These are phyloP conservation scores for Cinchona pubescens DNA, from an alignment of 257 asterid genomes.

Conservation along the genomic window DNA sequence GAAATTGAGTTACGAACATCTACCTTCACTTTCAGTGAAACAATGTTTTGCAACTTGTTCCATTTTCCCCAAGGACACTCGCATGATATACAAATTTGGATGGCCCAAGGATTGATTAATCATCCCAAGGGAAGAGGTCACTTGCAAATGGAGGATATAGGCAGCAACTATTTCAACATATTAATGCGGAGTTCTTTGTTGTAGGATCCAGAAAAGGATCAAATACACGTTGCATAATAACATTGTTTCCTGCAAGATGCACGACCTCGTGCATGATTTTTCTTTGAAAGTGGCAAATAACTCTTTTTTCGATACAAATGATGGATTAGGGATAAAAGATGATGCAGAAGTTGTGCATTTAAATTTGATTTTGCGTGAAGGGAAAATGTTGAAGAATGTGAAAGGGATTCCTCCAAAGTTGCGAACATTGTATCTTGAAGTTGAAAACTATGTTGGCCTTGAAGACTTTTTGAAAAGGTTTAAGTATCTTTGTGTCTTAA, in stretches of 20 bases:
- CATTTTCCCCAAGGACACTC: too few relatives aligned
- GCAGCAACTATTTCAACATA: too few relatives aligned
- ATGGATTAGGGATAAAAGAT: not conserved
- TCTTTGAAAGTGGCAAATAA: constrained; percentile 12
- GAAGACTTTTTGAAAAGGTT: too few relatives aligned
- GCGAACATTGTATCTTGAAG: constrained; percentile 1
- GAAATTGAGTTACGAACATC: too few relatives aligned
- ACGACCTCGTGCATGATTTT: constrained; percentile 36
- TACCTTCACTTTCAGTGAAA: too few relatives aligned
- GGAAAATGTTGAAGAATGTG: not conserved
- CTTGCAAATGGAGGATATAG: too few relatives aligned
- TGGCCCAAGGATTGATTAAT: too few relatives aligned
- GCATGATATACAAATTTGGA: too few relatives aligned
- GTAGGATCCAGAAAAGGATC: constrained; percentile 16
- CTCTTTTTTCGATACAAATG: not conserved
- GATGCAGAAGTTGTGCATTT: not conserved
- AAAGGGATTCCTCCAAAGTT: not conserved
- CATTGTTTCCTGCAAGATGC: constrained; percentile 23
- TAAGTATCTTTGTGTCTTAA: too few relatives aligned
- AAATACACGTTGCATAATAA: not conserved
- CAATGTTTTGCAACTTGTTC: too few relatives aligned
- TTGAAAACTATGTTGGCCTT: not conserved
- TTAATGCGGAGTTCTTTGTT: constrained; percentile 12
- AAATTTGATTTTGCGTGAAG: not conserved
- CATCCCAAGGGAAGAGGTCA: too few relatives aligned